Evolutionary conservation across 495 filamentous ascomycete genomes (phyloP), one percentile per base, ranked within the genome.

Genomic region (Penicillium robsamsonii): DNA sequence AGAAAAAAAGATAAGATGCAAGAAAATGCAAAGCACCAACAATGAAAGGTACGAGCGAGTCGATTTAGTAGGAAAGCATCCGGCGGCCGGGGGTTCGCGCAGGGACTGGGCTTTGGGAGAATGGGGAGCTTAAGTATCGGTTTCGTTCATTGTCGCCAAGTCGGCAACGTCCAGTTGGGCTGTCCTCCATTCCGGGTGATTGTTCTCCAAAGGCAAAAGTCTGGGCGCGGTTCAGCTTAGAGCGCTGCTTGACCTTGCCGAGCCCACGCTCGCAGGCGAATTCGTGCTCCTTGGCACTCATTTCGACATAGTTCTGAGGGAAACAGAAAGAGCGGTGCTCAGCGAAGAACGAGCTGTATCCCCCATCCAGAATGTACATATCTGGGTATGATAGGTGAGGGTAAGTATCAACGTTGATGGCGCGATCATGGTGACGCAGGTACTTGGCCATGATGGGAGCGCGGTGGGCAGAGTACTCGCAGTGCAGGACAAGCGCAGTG

Each of bases 401-500:
- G 61, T 99, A 99, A 29, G 76, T 78, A 61, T 89, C 87, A 22
- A 83, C 81, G 70, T 99, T 99, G 59, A 82, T 74, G 20, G 83
- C 81, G 22, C 95, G 89, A 75, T 99, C 95, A 62, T 86, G 85
- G 50, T 89, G 81, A 54, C 95, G 92, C 47, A 99, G 84, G 68
- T 90, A 88, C 60, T 75, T 72, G 61, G 70, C 62, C 92, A 97
- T 97, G 62, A 96, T 87, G 25, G 94, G 94, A n/a, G 94, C 94
- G 24, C 94, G 89, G 73, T 96, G 93, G 33, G 90, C 92, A 24
- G 94, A 97, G 69, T 97, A 99, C 67, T 99, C 95, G 80, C 95
- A 99, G 72, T 99, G 95, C 60, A 99, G 87, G 53, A 99, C 86
- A 45, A 99, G 67, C 7, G 96, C 79, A 0, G 90, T 92, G 50